Percentiles rank a stretch among this genome's conserved stretches.
Conservation (phyloP, 345 rosid species). For the Eucalyptus coolabah region DNA sequence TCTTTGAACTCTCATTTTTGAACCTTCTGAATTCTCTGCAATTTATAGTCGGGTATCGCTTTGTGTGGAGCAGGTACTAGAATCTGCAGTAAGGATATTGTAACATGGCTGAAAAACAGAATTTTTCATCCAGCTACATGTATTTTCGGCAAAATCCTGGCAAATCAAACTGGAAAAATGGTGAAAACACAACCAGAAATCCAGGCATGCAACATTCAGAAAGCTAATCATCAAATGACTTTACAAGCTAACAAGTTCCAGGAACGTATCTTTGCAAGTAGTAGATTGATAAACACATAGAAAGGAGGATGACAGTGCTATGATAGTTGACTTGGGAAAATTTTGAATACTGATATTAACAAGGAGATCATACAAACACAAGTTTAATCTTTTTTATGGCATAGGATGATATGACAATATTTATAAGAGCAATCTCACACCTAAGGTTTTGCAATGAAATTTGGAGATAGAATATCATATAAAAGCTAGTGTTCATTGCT, state of each 20-base stretch:
- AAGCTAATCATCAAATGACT: not conserved
- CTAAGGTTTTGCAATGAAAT: not conserved
- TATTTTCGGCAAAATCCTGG: not conserved
- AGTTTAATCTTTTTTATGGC: not conserved
- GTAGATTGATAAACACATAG: not conserved
- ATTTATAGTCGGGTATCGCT: not conserved
- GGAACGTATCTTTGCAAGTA: not conserved
- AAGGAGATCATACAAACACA: not conserved
- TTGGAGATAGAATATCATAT: not conserved
- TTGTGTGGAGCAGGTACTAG: not conserved
- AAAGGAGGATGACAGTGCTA: not conserved
- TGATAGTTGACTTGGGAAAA: not conserved
- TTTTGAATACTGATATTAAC: not conserved
- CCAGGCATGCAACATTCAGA: not conserved
- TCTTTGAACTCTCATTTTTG: not conserved
- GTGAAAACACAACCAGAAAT: not conserved
- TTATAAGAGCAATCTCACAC: not conserved
- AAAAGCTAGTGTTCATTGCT: not conserved
- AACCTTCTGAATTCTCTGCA: not conserved
- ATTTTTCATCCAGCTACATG: not conserved
- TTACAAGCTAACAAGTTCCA: not conserved
- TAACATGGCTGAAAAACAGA: not conserved
- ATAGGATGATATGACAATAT: not conserved
- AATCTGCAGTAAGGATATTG: not conserved
- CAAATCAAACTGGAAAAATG: not conserved